Base-by-base conservation (phyloP, 768 basidiomycete genomes). In the Phlegmacium glaucopus region DNA sequence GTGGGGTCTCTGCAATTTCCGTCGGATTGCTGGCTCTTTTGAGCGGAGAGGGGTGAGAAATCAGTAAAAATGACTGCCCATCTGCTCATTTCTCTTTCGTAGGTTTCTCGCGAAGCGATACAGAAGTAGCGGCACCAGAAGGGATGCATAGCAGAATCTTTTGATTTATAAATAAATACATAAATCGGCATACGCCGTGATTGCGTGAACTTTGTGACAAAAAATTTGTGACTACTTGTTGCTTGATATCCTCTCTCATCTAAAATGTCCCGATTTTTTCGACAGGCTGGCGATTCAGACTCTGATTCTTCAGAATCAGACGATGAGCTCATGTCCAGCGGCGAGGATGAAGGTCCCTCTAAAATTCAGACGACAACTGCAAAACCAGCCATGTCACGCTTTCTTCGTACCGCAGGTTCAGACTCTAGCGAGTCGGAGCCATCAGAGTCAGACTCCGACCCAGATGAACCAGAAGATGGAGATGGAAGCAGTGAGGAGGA, bases 181-280 rank as follows among this genome's bases (percentile, higher is more conserved):
- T n/a, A 44, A 48, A 44, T 25, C 47, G 52, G 52, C 36, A 38
- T 43, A 17, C 44, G 17, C 45, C 44, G 49, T 16, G 39, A 45
- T 26, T 26, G 38, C 43, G n/a, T 39, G 50, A 52, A 50, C 32
- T 52, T 52, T 54, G 51, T 50, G 50, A 54, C 51, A 39, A 12
- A 41, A 40, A 37, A 39, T 40, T 35, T 22, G 27, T 12, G 42
- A 17, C 39, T 15, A 6, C 39, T 26, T 37, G n/a, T n/a, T 39
- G 29, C 29, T 47, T 35, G 28, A 27, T 48, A 16, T 39, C 39
- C 26, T n/a, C n/a, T 37, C 35, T 47, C 55, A 48, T 50, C 40
- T 42, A 61, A 48, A 52, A 92, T 93, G 89, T 92, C 90, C 51
- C 82, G 90, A 61, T 93, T 94, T 72, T 92, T 93, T 74, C 83